Evolutionary conservation across 2,329 filamentous ascomycete genomes (phyloP), one percentile per base, ranked within the genome.

Genomic region (Aspergillus unguis): DNA sequence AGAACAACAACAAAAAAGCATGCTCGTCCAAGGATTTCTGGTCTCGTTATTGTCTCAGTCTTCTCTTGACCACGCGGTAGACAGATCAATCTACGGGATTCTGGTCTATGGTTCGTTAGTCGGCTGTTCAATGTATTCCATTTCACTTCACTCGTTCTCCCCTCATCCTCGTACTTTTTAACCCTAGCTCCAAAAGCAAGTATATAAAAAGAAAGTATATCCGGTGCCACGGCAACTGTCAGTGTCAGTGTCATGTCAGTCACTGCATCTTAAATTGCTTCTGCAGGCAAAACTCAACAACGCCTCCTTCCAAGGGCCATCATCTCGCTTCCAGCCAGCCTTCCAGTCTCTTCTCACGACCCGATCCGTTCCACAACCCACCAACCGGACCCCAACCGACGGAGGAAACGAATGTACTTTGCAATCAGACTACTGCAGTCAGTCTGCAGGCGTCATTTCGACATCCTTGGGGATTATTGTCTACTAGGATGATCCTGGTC

Each of bases 1-100:
- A 45, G 35, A 43, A 53, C 51, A 50, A 51, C 45, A 25, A 47
- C 33, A 48, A 50, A 37, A 45, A 51, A 35, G 40, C 42, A 46
- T 51, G 36, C 36, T 43, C 43, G 49, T 51, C 49, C 43, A 51
- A 44, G 49, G 49, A 46, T 32, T 36, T 46, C n/a, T 29, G 48
- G 23, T 51, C 45, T 51, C 35, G 33, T 51, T 51, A 46, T 45
- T 33, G 26, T 46, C 35, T 35, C 33, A 36, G 17, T 25, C 27
- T 46, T 36, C 11, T 17, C 43, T 32, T 41, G n/a, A 40, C 35
- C 44, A 47, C 25, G 44, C 44, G 44, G 44, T 47, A 47, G 35
- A 47, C 25, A 46, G 44, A 27, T 51, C 48, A 50, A 35, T 50
- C 23, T 11, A 31, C 44, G 36, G 44, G 44, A 10, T 26, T 42